Base-by-base conservation (phyloP, 1,284 basidiomycete genomes). In the Rhodotorula mucilaginosa region DNA sequence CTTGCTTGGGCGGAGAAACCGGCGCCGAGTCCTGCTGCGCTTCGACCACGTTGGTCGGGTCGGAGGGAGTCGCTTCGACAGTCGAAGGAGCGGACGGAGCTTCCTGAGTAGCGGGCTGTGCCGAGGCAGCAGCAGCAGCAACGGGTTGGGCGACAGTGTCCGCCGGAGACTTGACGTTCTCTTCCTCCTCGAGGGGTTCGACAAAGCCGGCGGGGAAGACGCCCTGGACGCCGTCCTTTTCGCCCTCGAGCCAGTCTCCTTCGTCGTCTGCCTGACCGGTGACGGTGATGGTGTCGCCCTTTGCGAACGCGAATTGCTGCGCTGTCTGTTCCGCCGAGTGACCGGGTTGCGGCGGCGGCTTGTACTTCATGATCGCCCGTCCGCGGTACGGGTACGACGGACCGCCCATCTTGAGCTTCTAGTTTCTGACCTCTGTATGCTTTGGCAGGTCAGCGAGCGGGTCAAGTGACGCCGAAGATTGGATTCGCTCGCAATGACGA, bases 161-260 rank as follows among this genome's bases (percentile, higher is more conserved):
- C 8, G 84, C 77, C 44, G 81, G 77, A 87, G 81, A 71, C 6
- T 21, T n/a, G 12, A 46, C 23, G n/a, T 83, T 81, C 74, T 84
- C 87, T 84, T 92, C 89, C 80, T 59, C 51, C 46, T 71, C 68
- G 23, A 73, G 19, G 12, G 34, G 34, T 29, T 77, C 65, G 34
- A 81, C 80, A 31, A 80, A 79, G 34, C 76, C 67, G 13, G 74
- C 79, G 0, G 81, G 81, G 65, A 82, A 82, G 18, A 78, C 78
- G 21, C 81, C 81, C 15, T 62, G 68, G 6, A 79, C 79, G 26
- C 44, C 52, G 47, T 79, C 79, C 5, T 15, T 52, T 68, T 78
- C 78, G 44, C 81, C 81, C n/a, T 80, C 68, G 39, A 81, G 75
- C 81, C 81, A 82, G 56, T 79, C 78, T 21, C 80, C 81, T 6